Evolutionary conservation across 169 alveolate genomes (phyloP), one percentile per base, ranked within the genome.

Genomic region (Eimeria falciformis): DNA sequence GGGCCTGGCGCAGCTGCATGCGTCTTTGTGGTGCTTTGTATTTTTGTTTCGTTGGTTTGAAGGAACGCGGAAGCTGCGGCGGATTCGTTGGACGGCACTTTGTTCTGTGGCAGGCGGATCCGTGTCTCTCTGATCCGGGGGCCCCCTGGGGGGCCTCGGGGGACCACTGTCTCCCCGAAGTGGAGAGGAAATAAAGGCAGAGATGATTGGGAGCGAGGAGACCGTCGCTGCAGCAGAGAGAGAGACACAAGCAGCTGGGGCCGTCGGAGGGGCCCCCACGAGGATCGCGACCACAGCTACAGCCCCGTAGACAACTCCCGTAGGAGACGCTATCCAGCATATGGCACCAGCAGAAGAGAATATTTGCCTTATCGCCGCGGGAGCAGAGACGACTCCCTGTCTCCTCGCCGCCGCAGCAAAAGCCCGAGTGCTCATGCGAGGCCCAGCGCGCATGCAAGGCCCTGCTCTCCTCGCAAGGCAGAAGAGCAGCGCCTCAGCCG

Each of bases 181-280:
- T 21, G 66, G 21, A 2, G 46, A 45, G 43, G 85, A 23, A 56
- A 73, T 2, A 1, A 5, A 7, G 37, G 45, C 62, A 33, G 83
- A 43, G 83, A 73, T 17, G 62, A 73, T n/a, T 73, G 83, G 83
- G 56, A 56, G 12, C 43, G 85, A 2, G 66, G 66, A n/a, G 62
- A 62, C 85, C 65, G 78, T 5, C 27, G 78, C 78, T 27, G 4
- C 78, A 66, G 78, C 47, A 66, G 78, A 11, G 78, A 27, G 47
- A 47, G 78, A 25, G 27, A 21, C 47, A 4, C 47, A 5, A 29
- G 69, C 3, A 11, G 69, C n/a, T n/a, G n/a, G n/a, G n/a, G n/a
- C n/a, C n/a, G n/a, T n/a, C n/a, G n/a, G n/a, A n/a, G n/a, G n/a
- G n/a, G n/a, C n/a, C n/a, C n/a, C n/a, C n/a, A n/a, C n/a, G n/a